Conservation (phyloP, 257 asterid genomes). For the Nicotiana attenuata region DNA sequence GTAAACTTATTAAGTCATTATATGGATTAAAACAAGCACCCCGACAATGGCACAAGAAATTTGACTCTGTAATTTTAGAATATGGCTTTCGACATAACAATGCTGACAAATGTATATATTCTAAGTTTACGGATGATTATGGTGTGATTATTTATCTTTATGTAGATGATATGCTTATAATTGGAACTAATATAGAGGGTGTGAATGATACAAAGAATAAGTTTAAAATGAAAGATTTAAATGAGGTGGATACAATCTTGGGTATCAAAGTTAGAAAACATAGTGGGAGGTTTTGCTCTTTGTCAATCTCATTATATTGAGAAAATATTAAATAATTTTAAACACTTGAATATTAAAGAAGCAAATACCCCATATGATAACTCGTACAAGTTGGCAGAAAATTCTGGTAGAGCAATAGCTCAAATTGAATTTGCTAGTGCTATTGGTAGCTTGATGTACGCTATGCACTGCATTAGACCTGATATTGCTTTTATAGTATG, state of each 20-base stretch:
- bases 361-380: neutral
- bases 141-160: neutral
- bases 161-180: too few species aligned
- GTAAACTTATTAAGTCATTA: neutral
- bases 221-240: neutral
- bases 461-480: neutral
- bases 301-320: neutral
- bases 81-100: neutral
- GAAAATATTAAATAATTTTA: neutral
- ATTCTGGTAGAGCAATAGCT: neutral
- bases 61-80: neutral
- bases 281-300: neutral
- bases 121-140: neutral
- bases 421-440: neutral
- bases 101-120: neutral
- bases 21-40: neutral
- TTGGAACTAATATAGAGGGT: neutral
- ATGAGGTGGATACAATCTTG: neutral
- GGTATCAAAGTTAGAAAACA: neutral
- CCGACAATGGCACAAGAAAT: neutral
- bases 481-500: neutral
- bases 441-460: neutral
- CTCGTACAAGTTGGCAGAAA: neutral
- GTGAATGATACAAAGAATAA: neutral
- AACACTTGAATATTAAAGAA: neutral